Evolutionary conservation across 176 grass and related monocot species (phyloP).

Genomic region (Bolboschoenus planiculmis): DNA sequence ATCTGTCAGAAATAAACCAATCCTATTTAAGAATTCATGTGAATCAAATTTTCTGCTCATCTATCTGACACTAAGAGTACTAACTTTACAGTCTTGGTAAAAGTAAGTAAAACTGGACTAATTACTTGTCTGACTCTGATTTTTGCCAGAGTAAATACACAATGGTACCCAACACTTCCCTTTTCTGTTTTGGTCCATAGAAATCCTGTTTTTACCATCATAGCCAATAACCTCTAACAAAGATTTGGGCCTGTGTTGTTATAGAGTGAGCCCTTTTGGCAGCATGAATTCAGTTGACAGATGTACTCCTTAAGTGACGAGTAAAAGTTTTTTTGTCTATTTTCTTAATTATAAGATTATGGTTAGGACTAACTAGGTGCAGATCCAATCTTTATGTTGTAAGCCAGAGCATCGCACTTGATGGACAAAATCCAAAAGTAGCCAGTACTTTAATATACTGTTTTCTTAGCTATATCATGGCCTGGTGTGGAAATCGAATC

Average conservation of each 20-base stretch:
- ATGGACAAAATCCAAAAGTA: background rate
- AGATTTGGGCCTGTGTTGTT: background rate
- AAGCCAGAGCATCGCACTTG: background rate
- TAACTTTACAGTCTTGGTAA: background rate
- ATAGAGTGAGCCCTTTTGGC: background rate
- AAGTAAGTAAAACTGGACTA: background rate
- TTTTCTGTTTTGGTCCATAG: background rate
- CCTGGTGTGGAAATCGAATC: background rate
- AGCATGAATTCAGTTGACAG: background rate
- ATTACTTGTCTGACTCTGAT: background rate
- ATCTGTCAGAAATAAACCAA: constrained; percentile 1
- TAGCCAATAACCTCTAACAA: background rate
- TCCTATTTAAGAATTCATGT: background rate
- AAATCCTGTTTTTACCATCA: background rate
- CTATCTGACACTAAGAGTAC: background rate
- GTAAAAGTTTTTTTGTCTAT: background rate
- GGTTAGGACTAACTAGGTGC: background rate
- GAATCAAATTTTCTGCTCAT: background rate
- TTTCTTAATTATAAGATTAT: background rate
- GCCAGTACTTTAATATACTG: background rate
- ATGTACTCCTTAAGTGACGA: background rate
- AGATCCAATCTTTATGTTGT: background rate
- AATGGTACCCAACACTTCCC: background rate
- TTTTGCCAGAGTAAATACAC: background rate
- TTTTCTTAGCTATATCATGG: background rate